phyloP scores from a whole-genome alignment of 2,329 filamentous ascomycete genomes.

The Beauveria caledonica region DNA sequence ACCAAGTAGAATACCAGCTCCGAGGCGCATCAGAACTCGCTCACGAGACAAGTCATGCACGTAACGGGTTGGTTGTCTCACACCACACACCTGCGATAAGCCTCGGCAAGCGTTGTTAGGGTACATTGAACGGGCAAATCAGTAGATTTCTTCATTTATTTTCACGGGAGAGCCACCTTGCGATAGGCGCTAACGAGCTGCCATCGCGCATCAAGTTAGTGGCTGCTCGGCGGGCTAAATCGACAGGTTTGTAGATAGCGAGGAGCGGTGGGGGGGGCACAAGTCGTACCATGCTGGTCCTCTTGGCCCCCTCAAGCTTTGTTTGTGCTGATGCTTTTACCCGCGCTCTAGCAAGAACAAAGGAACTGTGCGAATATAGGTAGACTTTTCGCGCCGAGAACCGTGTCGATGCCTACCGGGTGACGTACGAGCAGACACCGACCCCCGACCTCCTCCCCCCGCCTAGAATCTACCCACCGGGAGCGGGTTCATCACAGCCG shows the following conservation, averaged over 20 bases:
- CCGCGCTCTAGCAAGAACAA: neutral
- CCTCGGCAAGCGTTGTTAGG: neutral
- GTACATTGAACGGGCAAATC: neutral
- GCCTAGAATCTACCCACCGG: neutral
- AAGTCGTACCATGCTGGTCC: neutral
- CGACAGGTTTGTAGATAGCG: neutral
- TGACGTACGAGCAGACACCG: neutral
- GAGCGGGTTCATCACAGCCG: neutral
- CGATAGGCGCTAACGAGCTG: neutral
- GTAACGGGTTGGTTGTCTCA: neutral
- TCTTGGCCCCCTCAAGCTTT: neutral
- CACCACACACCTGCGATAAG: neutral
- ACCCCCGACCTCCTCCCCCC: neutral
- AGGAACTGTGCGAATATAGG: neutral
- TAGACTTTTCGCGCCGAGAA: neutral
- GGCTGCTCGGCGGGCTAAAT: neutral
- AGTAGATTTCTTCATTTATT: neutral
- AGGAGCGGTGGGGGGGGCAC: neutral
- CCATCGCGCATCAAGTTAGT: conserved; percentile 6
- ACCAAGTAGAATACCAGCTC: too few species aligned
- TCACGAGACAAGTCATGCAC: neutral
- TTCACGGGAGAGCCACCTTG: neutral
- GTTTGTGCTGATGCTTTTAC: neutral
- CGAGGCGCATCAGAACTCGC: neutral
- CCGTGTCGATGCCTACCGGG: neutral